Base-by-base conservation (phyloP, 1,139 yeast species). In the Hyphopichia wangnamkhiaoensis region DNA sequence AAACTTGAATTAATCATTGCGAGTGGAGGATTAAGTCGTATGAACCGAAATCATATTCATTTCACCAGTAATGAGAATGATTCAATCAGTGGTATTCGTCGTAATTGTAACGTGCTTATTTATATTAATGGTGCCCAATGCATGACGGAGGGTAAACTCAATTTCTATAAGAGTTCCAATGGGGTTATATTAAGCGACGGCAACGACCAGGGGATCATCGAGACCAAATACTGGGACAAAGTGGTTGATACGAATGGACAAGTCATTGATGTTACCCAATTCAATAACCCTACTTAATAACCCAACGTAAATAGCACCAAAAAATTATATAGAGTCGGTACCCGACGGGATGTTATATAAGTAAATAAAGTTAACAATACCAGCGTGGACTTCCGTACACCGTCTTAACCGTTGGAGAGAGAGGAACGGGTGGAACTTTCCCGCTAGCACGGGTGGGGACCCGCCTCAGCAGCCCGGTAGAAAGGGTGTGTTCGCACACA, bases 41-140 rank as follows among this genome's bases (percentile, higher is more conserved):
- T 90, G 96, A 65, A 59, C 24, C 66, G 98, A 49, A 84, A 84
- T 49, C 98, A 93, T 59, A 80, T 93, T 17, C 98, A 93, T 61
- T 72, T 93, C 54, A 58, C 76, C 3, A 58, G 61, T 12, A 54
- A 49, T 26, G 56, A 59, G 24, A 58, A 54, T 18, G 63, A 66
- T 25, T 63, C 65, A 17, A 68, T 83, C 6, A 81, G 93, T 43
- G 98, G 98, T 1, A 77, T 89, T 65, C 68, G 97, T 37, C 53
- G 59, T n/a, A 67, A 68, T 39, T 72, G 87, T 43, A 69, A 76
- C 32, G 79, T 84, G 1, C 61, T 81, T 41, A 82, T 93, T 8
- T 85, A 76, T 52, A 56, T 93, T 6, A 81, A 89, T 52, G 65
- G 74, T 2, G 63, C 56, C 1, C 71, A 70, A 47, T 72, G 75